Percentiles rank a stretch among this genome's conserved stretches.
Evolutionary conservation across 1,284 basidiomycete genomes (phyloP).

Genomic region (Rhizoctonia solani): DNA sequence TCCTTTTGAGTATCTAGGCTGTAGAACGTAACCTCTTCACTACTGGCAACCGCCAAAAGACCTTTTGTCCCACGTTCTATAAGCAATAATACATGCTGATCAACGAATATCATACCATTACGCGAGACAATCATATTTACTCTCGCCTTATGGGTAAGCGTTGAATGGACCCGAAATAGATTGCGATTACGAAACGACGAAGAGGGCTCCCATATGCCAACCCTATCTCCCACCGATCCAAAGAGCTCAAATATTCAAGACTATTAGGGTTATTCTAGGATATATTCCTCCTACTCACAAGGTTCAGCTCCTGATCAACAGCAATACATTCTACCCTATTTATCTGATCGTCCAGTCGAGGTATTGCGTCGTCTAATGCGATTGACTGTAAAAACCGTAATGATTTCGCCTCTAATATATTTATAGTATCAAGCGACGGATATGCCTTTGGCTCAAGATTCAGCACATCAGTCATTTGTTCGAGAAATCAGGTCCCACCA

Average conservation of each 20-base stretch:
- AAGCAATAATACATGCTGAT: not conserved
- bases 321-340: not conserved
- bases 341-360: not conserved
- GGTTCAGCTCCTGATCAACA: conserved; percentile 20
- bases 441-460: not conserved
- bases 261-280: not conserved
- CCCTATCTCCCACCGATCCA: conserved; percentile 63
- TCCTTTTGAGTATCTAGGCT: conserved; percentile 76
- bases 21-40: conserved; percentile 64
- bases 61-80: conserved; percentile 51
- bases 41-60: conserved; percentile 67
- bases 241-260: conserved; percentile 58
- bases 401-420: conserved; percentile 28
- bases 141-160: conserved; percentile 71
- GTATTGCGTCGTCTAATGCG: conserved; percentile 9
- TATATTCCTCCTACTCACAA: conserved; percentile 1
- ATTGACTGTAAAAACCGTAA: conserved; percentile 18
- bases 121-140: conserved; percentile 24
- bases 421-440: conserved; percentile 26
- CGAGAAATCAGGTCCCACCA: not conserved
- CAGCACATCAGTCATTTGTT: not conserved
- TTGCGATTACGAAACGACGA: conserved; percentile 51
- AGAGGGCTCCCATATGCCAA: conserved; percentile 76
- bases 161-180: conserved; percentile 78
- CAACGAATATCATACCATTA: conserved; percentile 10